Evolutionary conservation across 169 alveolate species (phyloP).

Genomic region (Theileria parva): DNA sequence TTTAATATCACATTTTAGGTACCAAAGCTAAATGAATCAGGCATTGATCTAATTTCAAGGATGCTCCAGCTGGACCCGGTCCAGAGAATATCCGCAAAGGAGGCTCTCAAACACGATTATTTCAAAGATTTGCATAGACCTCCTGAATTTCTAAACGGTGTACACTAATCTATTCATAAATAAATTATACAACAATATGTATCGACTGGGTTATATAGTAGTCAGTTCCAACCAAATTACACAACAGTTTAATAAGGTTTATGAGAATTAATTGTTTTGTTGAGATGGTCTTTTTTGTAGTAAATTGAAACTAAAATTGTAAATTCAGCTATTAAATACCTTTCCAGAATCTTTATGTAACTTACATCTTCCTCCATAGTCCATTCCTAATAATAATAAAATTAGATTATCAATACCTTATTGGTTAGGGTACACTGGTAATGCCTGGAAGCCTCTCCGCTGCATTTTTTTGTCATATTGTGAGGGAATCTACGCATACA

Average conservation of each 20-base stretch:
- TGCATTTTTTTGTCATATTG: constrained; percentile 25
- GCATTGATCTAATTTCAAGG: constrained; percentile 85
- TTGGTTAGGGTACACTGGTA: constrained; percentile 53
- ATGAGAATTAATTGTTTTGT: background rate
- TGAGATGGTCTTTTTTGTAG: constrained; percentile 24
- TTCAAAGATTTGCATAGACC: constrained; percentile 81
- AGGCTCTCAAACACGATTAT: constrained; percentile 93
- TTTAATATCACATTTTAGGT: constrained; percentile 11
- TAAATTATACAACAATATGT: no score
- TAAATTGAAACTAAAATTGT: constrained; percentile 39
- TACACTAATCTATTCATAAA: background rate
- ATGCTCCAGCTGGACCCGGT: constrained; percentile 92
- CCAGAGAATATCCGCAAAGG: constrained; percentile 93
- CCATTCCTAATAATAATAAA: constrained; percentile 40
- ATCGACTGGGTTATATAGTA: no score
- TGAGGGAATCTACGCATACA: constrained; percentile 70
- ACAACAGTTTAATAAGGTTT: background rate
- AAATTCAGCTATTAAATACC: constrained; percentile 12
- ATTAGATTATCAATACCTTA: constrained; percentile 6
- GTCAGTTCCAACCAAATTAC: no score
- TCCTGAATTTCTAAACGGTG: background rate
- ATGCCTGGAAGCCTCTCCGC: constrained; percentile 68
- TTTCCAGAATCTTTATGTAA: constrained; percentile 42
- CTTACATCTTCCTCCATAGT: constrained; percentile 43
- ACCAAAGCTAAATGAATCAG: constrained; percentile 82